Evolutionary conservation across 768 basidiomycete genomes (phyloP), one percentile per base, ranked within the genome.

Genomic region (Mycena amicta): DNA sequence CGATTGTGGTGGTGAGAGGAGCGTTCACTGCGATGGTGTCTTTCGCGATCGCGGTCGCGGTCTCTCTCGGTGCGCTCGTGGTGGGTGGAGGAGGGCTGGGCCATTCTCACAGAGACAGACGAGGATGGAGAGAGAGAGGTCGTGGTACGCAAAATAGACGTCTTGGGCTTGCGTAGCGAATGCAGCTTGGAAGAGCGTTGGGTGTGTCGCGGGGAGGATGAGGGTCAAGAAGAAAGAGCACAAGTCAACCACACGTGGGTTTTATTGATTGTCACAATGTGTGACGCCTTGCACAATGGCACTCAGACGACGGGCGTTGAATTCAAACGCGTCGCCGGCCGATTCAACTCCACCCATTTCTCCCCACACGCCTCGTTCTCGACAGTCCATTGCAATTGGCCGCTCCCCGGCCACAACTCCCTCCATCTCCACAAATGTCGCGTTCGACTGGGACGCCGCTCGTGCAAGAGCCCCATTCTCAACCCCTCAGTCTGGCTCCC

Each of bases 381-480:
- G 68, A 69, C 74, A 69, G 62, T 82, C 83, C 29, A 77, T 87
- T 65, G 78, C 81, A 61, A 66, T 79, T 65, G 71, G 85, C 70
- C 77, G 86, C 40, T 89, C 82, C 11, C 90, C 82, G 3, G 84
- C 83, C 31, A 73, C 81, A 2, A 86, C 88, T 0, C 86, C 89
- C 3, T 93, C 92, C 3, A 78, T 89, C 47, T 90, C 91, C 4
- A 87, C 89, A 1, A 87, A 88, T 5, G 72, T 80, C 8, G 89
- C 92, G 1, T 94, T 94, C 66, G 92, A 94, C 74, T 93, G 92
- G 92, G 88, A 90, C 28, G 92, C 92, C 0, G 92, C 86, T 13
- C 79, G 88, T n/a, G 79, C 83, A 60, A 86, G 89, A 3, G 83
- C 92, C 3, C 92, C 92, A 3, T 93, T 89, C 77, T 78, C 77